Conservation (phyloP, 192 early-diverging fungal species). For the Mortierella hygrophila region DNA sequence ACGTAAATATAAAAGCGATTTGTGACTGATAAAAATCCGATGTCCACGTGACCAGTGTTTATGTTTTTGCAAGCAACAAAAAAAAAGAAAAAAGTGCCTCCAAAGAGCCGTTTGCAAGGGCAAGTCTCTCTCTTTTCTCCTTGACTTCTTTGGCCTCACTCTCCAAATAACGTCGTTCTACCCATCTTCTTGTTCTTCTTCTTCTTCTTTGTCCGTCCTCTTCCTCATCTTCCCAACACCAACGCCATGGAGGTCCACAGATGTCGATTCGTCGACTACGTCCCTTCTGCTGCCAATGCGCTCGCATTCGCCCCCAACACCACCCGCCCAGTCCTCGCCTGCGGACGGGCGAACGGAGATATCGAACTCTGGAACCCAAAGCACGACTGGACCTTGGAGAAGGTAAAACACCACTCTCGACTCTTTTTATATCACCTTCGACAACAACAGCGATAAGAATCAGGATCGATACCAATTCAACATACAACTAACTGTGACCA, state of each 20-base stretch:
- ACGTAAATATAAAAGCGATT: not conserved
- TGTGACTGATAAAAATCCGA: not conserved
- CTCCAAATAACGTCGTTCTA: not conserved
- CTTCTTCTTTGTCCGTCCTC: not conserved
- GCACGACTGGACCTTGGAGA: constrained; percentile 80
- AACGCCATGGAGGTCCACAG: constrained; percentile 80
- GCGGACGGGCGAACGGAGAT: constrained; percentile 92
- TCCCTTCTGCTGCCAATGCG: constrained; percentile 87
- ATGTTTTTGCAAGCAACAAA: constrained; percentile 19
- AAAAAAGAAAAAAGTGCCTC: constrained; percentile 22
- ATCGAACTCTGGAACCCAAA: constrained; percentile 93
- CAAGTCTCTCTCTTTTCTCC: not conserved
- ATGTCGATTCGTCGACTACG: constrained; percentile 90
- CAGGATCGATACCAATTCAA: not conserved
- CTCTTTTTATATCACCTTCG: not conserved
- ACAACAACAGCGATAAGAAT: not conserved
- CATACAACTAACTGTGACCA: not conserved
- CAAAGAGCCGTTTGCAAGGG: not conserved
- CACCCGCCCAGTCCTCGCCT: constrained; percentile 70
- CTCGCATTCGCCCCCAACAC: constrained; percentile 83
- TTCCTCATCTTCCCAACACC: not conserved
- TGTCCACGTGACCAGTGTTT: constrained; percentile 29
- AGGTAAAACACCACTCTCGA: constrained; percentile 62
- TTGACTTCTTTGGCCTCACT: not conserved
- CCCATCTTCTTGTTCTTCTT: not conserved